Evolutionary conservation across 371 early-diverging fungal species (phyloP), one percentile per base, ranked within the genome.

Genomic region (Capillidium heterosporum): DNA sequence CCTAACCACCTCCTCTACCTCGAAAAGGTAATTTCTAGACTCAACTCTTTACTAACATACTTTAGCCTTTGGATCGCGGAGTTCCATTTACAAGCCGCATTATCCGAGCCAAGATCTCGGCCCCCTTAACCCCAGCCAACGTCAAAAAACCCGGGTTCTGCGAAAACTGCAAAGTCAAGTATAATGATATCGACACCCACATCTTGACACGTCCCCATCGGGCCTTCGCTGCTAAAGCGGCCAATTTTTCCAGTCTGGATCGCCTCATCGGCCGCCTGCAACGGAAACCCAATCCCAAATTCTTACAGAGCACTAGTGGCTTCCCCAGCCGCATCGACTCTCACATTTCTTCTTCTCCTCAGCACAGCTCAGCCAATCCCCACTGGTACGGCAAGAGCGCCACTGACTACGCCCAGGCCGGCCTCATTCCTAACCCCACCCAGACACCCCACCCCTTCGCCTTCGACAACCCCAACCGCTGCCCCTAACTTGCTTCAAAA

Each of bases 81-180:
- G 21, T 28, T 1, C 46, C 42, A 32, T 21, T 42, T 28, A 27
- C 29, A 4, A 19, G 23, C 15, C 43, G 29, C 13, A 29, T 26
- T 21, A 56, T 56, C 8, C 43, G 28, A 11, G 15, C 31, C 10
- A 56, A 42, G 13, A n/a, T 42, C 15, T 44, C 56, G 10, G 41
- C 56, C 15, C 46, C 56, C 7, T n/a, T 42, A 19, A 19, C 56
- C 43, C n/a, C 46, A 23, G 39, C 32, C 10, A 53, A 53, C 31
- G 42, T 40, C 21, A 57, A 57, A 40, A 57, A 57, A 27, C 57
- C 57, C 19, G 57, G 57, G 1, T 57, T 46, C 32, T 57, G 57
- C 35, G 57, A 57, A 28, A 57, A 57, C 31, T 57, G 57, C 27
- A 29, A 48, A 19, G 26, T 29, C 0, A 57, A 57, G 24, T 57